Evolutionary conservation across 2,329 filamentous ascomycete genomes (phyloP), one percentile per base, ranked within the genome.

Genomic region (Exophiala spinifera): DNA sequence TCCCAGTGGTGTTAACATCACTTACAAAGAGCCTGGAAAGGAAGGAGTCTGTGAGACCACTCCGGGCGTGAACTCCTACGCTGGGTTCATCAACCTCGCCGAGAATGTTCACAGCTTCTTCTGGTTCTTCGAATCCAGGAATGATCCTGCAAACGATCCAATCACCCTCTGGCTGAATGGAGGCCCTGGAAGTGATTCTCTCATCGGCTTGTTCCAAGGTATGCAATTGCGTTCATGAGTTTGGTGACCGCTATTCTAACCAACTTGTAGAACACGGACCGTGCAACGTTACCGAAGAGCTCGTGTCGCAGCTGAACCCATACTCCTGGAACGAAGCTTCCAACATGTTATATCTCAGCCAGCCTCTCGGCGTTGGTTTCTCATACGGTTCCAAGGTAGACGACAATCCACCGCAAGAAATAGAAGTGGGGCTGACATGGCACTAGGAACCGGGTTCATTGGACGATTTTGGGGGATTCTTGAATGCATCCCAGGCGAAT

Each of bases 261-360:
- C 4, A 28, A 15, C 34, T 11, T 28, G 15, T 58, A 72, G 71
- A 75, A 60, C 57, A 72, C 55, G 72, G 72, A 4, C 72, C 72
- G n/a, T 74, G 72, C 57, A 65, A 67, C 40, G 68, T 80, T 44
- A 74, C 75, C 34, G 69, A 73, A 51, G 67, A 72, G 25, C 69
- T 74, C 47, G 67, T 74, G 14, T 70, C 74, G 13, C 69, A 72
- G 60, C 67, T 76, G 65, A 86, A 86, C 63, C 79, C 80, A 3
- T 79, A 82, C 69, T 76, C 76, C 7, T 86, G 80, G 80, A 83
- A 76, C 61, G 77, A 82, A 56, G 76, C 77, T 21, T 80, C 76
- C 33, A 84, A 84, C 64, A 70, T 86, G 67, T 70, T 86, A 8
- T 85, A 84, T 68, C 71, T 86, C 48, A 81, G 80, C 50, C 81